Evolutionary conservation across 331 rosid species (phyloP), one percentile per base, ranked within the genome.

Genomic region (Quercus phellos): DNA sequence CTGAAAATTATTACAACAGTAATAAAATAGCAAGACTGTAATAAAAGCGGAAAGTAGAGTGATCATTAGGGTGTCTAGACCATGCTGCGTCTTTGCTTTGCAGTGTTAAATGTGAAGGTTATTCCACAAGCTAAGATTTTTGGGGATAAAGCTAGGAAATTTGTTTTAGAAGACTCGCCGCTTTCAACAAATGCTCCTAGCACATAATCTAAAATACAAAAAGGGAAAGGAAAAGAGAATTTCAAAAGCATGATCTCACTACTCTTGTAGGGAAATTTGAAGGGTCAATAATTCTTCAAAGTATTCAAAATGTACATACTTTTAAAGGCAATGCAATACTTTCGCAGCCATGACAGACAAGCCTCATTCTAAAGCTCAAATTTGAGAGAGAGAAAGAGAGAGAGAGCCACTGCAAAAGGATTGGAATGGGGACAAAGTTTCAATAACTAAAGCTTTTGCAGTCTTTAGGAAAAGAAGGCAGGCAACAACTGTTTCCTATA

Each of bases 381-480:
- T 74, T 75, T 84, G 77, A 38, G 43, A 42, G 64, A 3, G 64
- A 66, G 46, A 38, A 10, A 38, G 43, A 73, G 78, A 73, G 72
- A 70, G 74, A 79, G 88, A 81, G 83, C 84, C 76, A 75, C 60
- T 74, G 27, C 75, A 69, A 58, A 74, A 82, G 80, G 87, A 84
- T 75, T 75, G 84, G 79, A 79, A 82, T 82, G 92, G 85, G 85
- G 96, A 90, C 94, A 88, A 88, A 89, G 94, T 90, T 92, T 92
- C 96, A 81, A 89, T 88, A 89, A 84, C 84, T 67, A 70, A 70
- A 74, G 89, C 92, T 90, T 92, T 92, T 86, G 89, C 90, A 90
- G 97, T 79, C 94, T 88, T 89, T 88, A 81, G 85, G 42, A 84
- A 87, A 84, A 87, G 87, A 91, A 84, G 83, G 67, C 35, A 59